Percentiles rank a stretch among this genome's conserved stretches.
These are phyloP conservation scores for Petunia hybrid DNA, from an alignment of 305 asterid genomes.

Conservation along the genomic window DNA sequence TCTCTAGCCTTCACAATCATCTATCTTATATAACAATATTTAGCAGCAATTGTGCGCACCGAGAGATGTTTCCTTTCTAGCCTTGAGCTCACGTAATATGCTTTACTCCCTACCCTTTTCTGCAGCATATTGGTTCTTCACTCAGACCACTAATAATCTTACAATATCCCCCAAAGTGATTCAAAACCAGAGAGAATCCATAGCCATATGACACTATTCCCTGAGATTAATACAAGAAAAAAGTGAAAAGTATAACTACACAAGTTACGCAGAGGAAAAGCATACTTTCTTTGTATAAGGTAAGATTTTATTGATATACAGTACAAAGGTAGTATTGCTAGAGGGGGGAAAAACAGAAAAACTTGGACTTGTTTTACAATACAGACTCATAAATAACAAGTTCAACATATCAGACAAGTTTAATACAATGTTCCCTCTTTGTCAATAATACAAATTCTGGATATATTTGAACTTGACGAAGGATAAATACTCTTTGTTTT, in stretches of 20 bases:
- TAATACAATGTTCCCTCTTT: not conserved
- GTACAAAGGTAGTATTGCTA: not conserved
- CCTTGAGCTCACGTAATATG: constrained; percentile 10
- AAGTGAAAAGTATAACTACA: not conserved
- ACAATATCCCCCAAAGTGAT: not conserved
- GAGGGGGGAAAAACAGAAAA: not conserved
- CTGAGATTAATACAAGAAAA: not conserved
- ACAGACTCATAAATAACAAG: not conserved
- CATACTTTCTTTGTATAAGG: not conserved
- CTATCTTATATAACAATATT: no score
- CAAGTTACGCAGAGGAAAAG: constrained; percentile 6
- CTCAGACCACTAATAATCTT: not conserved
- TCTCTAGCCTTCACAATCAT: no score
- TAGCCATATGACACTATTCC: not conserved
- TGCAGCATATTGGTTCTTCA: constrained; percentile 10
- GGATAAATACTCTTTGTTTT: not conserved
- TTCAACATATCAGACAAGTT: not conserved
- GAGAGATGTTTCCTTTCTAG: not conserved
- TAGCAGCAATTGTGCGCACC: not conserved
- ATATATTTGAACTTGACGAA: not conserved
- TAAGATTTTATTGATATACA: not conserved
- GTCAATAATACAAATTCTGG: not conserved
- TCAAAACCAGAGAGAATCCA: not conserved
- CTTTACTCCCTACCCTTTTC: not conserved
- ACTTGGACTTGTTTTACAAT: not conserved